Evolutionary conservation across 176 grass and related monocot species (phyloP), one percentile per base, ranked within the genome.

Genomic region (Eleusine indica): DNA sequence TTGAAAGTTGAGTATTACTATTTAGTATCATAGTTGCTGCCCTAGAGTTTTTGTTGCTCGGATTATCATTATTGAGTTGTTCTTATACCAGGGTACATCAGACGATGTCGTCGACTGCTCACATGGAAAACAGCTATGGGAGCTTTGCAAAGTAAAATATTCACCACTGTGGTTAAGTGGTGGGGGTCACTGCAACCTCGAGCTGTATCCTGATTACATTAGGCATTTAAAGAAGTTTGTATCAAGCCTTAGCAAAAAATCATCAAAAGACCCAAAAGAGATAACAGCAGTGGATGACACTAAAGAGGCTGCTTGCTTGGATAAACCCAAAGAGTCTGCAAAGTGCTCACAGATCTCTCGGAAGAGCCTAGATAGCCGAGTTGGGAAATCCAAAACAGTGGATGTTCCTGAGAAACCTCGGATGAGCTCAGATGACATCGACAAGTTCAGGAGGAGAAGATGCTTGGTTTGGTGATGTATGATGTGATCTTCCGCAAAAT

Each of bases 151-250:
- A 75, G 89, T 94, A 70, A 99, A 99, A 79, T 96, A 96, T 83
- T 87, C 87, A 38, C 93, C 97, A 49, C 80, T 99, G 42, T 99
- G 97, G 97, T 70, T 99, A 78, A 89, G 58, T 58, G 93, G 97
- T 58, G 97, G 97, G 5, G 97, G 97, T 10, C 97, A 99, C 88
- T 99, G 97, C 86, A 96, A 99, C 76, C 94, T 99, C 25, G 93
- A 99, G 79, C 49, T 96, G 38, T 96, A 94, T 75, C 97, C 97
- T 66, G 97, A 99, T 46, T 99, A 94, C 53, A 87, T 96, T 46
- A 84, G 88, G 43, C 97, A 99, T 76, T 83, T 95, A 35, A 95
- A 92, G 82, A 92, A 90, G 74, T 95, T 95, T 62, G 85, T 95
- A 74, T 88, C 83, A 0, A 85, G 85, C 18, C 67, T 92, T 75